A percentile compares a stretch with the other conserved stretches of the same genome.
These are phyloP conservation scores for Xylaria sp. DNA, from an alignment of 2,329 filamentous ascomycete species.

Conservation along the genomic window DNA sequence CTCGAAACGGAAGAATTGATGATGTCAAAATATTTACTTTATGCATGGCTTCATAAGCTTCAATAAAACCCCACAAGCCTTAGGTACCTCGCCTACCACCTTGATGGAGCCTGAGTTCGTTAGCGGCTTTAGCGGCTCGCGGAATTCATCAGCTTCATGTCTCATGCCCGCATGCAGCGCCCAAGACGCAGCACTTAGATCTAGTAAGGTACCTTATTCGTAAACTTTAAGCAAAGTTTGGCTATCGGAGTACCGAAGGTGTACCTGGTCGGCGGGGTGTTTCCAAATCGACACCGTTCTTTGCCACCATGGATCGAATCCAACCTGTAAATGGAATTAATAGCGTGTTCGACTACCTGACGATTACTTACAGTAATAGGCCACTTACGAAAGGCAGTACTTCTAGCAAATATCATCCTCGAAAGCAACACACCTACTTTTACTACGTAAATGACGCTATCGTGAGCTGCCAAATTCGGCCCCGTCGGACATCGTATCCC, in stretches of 20 bases:
- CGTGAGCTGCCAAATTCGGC: constrained; percentile 1
- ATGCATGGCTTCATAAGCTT: not conserved
- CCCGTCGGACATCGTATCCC: not conserved
- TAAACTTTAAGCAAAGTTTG: not conserved
- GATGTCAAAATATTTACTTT: constrained; percentile 3
- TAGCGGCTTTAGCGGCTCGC: too few relatives aligned
- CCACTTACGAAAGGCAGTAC: not conserved
- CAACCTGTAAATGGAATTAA: not conserved
- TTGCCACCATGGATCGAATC: constrained; percentile 16
- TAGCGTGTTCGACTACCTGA: not conserved
- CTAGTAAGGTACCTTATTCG: not conserved
- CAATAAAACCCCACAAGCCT: not conserved
- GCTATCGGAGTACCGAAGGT: not conserved
- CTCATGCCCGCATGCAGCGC: too few relatives aligned
- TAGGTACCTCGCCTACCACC: too few relatives aligned
- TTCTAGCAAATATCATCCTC: not conserved
- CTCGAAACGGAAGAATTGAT: not conserved
- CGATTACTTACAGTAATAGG: not conserved
- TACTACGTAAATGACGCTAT: not conserved
- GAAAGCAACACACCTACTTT: not conserved
- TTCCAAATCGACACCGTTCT: constrained; percentile 14
- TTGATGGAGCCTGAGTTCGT: not conserved
- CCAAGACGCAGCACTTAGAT: too few relatives aligned
- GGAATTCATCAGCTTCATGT: too few relatives aligned
- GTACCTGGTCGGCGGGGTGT: constrained; percentile 14